Conservation (phyloP, 441 rosid species). For the Bruguiera hainesii region DNA sequence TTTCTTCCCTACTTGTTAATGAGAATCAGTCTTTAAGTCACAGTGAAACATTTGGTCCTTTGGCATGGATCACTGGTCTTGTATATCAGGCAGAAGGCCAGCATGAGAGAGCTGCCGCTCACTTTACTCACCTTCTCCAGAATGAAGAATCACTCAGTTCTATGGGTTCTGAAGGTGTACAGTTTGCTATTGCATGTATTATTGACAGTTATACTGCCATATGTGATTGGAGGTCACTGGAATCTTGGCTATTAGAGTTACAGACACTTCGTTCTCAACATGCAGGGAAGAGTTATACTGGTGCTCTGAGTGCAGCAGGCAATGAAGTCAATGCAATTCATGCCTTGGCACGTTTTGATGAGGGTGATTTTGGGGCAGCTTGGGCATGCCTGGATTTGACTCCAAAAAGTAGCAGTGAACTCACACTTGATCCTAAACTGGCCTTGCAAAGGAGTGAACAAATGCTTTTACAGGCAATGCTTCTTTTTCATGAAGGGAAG, state of each 20-base stretch:
- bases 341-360: conserved; percentile 90
- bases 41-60: conserved; percentile 37
- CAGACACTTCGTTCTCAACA: conserved; percentile 90
- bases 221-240: conserved; percentile 91
- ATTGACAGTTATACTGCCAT: conserved; percentile 91
- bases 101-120: conserved; percentile 86
- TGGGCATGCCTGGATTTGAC: conserved; percentile 96
- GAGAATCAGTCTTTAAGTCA: conserved; percentile 50
- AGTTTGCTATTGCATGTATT: conserved; percentile 79
- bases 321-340: conserved; percentile 93
- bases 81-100: conserved; percentile 85
- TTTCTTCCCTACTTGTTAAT: conserved; percentile 68
- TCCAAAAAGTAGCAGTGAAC: conserved; percentile 88
- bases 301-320: conserved; percentile 94
- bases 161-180: conserved; percentile 90
- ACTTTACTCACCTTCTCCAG: conserved; percentile 78
- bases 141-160: conserved; percentile 74
- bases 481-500: conserved; percentile 71
- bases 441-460: conserved; percentile 98
- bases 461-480: conserved; percentile 97
- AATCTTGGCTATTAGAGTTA: conserved; percentile 82
- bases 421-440: conserved; percentile 88
- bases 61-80: conserved; percentile 87
- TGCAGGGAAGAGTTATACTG: conserved; percentile 93
- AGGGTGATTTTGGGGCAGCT: conserved; percentile 82